Percentiles rank a stretch among this genome's conserved stretches.
Conservation (phyloP, 164 flowering plant genomes). For the Malania oleifera region DNA sequence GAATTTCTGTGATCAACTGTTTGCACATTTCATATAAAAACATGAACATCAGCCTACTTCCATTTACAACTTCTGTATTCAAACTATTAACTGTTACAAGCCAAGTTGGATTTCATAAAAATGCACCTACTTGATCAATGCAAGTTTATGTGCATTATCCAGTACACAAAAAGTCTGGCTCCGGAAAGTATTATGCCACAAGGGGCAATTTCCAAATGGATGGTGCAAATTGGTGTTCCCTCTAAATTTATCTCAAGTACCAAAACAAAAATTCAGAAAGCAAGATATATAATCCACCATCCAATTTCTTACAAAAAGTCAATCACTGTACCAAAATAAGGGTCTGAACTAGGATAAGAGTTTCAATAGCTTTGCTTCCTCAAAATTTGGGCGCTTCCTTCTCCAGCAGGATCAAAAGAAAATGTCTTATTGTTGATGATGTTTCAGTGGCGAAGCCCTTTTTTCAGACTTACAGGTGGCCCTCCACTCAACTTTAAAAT, state of each 20-base stretch:
- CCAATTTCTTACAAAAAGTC: neutral
- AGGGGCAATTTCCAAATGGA: neutral
- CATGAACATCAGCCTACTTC: no score
- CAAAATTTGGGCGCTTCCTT: no score
- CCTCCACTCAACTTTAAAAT: slow-evolving; percentile 7
- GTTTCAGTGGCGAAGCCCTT: neutral
- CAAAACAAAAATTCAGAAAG: neutral
- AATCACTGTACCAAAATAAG: neutral
- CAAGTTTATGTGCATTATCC: neutral
- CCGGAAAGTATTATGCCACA: neutral
- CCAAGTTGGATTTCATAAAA: neutral
- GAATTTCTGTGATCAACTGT: no score
- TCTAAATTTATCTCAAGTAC: neutral
- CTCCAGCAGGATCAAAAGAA: neutral
- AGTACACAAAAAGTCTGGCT: neutral
- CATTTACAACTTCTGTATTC: no score
- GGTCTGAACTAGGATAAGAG: neutral
- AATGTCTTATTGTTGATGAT: neutral
- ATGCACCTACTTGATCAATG: neutral
- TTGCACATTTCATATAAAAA: no score
- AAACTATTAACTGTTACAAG: no score
- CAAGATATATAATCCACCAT: neutral
- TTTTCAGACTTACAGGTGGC: neutral
- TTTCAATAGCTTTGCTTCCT: neutral
- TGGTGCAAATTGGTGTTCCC: slow-evolving; percentile 2